Base-by-base conservation (phyloP, 345 rosid species). In the Syzygium aqueum region DNA sequence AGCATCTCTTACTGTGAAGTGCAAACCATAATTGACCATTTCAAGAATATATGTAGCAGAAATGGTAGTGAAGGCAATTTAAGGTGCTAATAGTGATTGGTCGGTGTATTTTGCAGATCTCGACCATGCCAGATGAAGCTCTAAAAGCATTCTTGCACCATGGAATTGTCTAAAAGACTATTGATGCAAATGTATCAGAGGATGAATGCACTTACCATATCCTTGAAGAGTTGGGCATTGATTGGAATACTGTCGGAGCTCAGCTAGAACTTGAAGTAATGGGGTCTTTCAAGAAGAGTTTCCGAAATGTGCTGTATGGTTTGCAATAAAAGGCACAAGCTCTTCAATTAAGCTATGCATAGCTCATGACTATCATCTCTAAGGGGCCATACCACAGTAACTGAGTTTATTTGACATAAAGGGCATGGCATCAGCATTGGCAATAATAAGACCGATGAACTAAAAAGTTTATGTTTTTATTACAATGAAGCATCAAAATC, bases 171-270 rank as follows among this genome's bases (percentile, higher is more conserved):
- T 53, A 14, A 0, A 82, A 63, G 82, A 87, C 78, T 51, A 53
- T 87, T 3, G 5, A 82, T 52, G 37, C 30, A 15, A 83, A 87
- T 43, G 30, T 87, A 15, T 87, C 88, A 14, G 77, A 87, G 49
- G 56, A 78, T 12, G 80, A 22, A 52, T 46, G 46, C 37, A 54
- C 83, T 54, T 87, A 82, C 56, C 25, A 51, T 19, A 65, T 63
- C n/a, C 85, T 54, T 56, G 88, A 87, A 84, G 83, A 87, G 85
- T 12, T 56, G 88, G 88, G 85, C 9, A 87, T 87, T 53, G 85
- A 82, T 61, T 87, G 78, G 88, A 59, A 57, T 22, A 30, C 22
- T 2, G 15, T 80, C 22, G 85, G 85, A 21, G 27, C 85, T 22
- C 88, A 87, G 77, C 88, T 54, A 46, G 85, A 82, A 83, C 28